Conservation (phyloP, 2,329 filamentous ascomycete genomes). For the Biscogniauxia sp. region DNA sequence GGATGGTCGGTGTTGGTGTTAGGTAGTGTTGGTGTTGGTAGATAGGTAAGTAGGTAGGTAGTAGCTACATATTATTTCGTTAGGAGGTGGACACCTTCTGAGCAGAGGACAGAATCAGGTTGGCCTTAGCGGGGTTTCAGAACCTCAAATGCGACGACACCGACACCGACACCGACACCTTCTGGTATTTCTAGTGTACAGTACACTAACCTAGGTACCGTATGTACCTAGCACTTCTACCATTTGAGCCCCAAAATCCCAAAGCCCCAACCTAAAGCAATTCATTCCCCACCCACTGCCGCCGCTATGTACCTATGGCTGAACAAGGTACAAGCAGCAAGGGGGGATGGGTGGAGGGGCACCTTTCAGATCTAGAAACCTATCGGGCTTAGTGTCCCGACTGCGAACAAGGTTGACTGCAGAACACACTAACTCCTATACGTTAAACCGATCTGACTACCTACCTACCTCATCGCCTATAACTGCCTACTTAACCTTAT, state of each 20-base stretch:
- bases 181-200: too few species aligned
- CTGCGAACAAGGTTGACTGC: not conserved
- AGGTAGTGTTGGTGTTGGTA: too few species aligned
- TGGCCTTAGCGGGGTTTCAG: constrained; percentile 19
- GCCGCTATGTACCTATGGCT: too few species aligned
- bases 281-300: not conserved
- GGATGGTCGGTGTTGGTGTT: too few species aligned
- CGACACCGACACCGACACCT: too few species aligned
- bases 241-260: not conserved
- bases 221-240: not conserved
- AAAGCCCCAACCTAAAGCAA: too few species aligned
- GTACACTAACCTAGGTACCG: too few species aligned
- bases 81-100: not conserved
- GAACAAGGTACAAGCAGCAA: not conserved
- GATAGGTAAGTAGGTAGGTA: not conserved
- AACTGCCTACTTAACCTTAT: too few species aligned
- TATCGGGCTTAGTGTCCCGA: not conserved
- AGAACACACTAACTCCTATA: not conserved
- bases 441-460: not conserved
- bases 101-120: not conserved
- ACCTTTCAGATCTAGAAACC: not conserved
- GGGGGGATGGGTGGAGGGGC: too few species aligned
- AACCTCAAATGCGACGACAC: constrained; percentile 18
- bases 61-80: not conserved
- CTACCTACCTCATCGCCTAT: too few species aligned